Evolutionary conservation across 2,329 filamentous ascomycete species (phyloP).

Genomic region (Aspergillus terreus): DNA sequence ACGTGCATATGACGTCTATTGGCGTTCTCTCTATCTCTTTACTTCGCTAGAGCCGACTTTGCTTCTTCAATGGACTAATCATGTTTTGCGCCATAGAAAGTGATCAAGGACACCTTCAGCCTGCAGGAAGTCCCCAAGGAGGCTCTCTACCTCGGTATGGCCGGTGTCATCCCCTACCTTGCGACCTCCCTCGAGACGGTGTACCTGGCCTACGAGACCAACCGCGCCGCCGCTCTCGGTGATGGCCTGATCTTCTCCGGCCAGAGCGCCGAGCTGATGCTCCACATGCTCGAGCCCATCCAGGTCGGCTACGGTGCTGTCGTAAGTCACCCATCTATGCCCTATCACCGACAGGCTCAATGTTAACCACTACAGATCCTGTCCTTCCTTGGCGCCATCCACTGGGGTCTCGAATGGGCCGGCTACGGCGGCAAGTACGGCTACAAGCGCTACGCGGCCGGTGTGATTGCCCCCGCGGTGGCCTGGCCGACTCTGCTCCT

Average conservation of each 20-base stretch:
- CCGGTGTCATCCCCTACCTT: conserved; percentile 80
- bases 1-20: conserved; percentile 27
- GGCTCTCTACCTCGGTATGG: conserved; percentile 65
- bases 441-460: conserved; percentile 77
- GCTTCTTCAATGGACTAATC: background rate
- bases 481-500: conserved; percentile 89
- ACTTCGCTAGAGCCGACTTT: no score
- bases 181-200: conserved; percentile 79
- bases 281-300: conserved; percentile 76
- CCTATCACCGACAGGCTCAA: background rate
- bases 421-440: conserved; percentile 64
- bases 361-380: conserved; percentile 59
- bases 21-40: conserved; percentile 5
- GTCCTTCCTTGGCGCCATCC: conserved; percentile 88
- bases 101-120: conserved; percentile 66
- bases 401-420: conserved; percentile 88
- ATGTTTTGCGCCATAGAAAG: conserved; percentile 44
- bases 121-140: conserved; percentile 63
- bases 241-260: conserved; percentile 63
- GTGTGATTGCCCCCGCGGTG: conserved; percentile 71
- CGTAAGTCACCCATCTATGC: conserved; percentile 44
- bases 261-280: conserved; percentile 66
- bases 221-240: conserved; percentile 60
- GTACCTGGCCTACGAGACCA: conserved; percentile 78
- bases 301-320: conserved; percentile 90